Evolutionary conservation across 73 alveolate genomes (phyloP).

Genomic region (Stentor roeselii): DNA sequence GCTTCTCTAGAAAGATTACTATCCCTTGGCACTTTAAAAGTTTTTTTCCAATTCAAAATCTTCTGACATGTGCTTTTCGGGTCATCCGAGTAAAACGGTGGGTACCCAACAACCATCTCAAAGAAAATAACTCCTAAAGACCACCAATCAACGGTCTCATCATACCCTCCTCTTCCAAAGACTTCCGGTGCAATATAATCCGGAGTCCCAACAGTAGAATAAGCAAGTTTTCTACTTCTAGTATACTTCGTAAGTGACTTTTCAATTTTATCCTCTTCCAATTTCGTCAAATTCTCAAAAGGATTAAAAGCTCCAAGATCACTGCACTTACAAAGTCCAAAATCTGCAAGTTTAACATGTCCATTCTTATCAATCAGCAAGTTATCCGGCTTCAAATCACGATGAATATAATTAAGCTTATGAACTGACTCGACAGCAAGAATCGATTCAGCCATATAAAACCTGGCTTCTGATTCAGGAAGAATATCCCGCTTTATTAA

Average conservation of each 20-base stretch:
- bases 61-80: constrained; percentile 80
- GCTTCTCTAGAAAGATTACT: constrained; percentile 76
- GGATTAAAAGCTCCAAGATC: constrained; percentile 24
- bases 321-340: constrained; percentile 55
- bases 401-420: constrained; percentile 78
- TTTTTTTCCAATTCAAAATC: constrained; percentile 76
- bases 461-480: constrained; percentile 80
- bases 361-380: constrained; percentile 73
- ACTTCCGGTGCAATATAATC: constrained; percentile 99
- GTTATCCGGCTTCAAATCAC: constrained; percentile 88
- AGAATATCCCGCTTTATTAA: constrained; percentile 83
- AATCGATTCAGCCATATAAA: constrained; percentile 78
- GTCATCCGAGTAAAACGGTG: constrained; percentile 83
- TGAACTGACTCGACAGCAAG: constrained; percentile 86
- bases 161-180: constrained; percentile 78
- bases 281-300: constrained; percentile 30
- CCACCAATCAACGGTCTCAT: constrained; percentile 91
- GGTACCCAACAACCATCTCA: constrained; percentile 90
- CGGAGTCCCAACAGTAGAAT: constrained; percentile 89
- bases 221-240: constrained; percentile 42
- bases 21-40: constrained; percentile 70
- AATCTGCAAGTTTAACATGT: constrained; percentile 69
- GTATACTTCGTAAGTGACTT: neutral
- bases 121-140: constrained; percentile 83
- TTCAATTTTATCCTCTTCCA: constrained; percentile 18